Conservation (phyloP, 305 asterid species). For the Striga hermonthica region DNA sequence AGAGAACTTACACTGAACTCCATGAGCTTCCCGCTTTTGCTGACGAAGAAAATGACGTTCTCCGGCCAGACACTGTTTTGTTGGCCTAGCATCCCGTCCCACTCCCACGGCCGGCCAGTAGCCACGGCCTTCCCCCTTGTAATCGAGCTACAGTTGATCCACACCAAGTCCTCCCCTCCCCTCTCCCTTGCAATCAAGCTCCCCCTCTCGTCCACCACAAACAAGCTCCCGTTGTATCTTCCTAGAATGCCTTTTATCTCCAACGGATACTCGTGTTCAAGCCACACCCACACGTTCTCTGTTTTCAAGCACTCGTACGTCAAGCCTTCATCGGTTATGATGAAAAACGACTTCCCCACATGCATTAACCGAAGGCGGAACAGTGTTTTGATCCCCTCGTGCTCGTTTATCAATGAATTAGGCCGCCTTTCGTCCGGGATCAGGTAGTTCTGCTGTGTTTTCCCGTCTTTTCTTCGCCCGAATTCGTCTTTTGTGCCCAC, state of each 20-base stretch:
- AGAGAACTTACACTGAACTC: constrained; percentile 57
- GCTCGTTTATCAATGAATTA: constrained; percentile 35
- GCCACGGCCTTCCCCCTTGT: constrained; percentile 60
- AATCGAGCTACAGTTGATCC: constrained; percentile 83
- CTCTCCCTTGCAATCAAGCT: constrained; percentile 74
- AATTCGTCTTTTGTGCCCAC: constrained; percentile 67
- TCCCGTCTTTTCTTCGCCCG: constrained; percentile 57
- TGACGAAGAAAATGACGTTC: constrained; percentile 66
- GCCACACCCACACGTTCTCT: constrained; percentile 74
- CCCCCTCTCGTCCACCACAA: constrained; percentile 61
- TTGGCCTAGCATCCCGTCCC: constrained; percentile 62
- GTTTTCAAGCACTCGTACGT: constrained; percentile 62
- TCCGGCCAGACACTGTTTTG: constrained; percentile 46
- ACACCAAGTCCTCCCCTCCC: constrained; percentile 47
- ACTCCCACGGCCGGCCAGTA: constrained; percentile 90
- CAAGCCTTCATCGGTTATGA: constrained; percentile 50
- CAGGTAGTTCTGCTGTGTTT: constrained; percentile 52
- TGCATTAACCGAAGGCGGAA: constrained; percentile 74
- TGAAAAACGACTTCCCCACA: constrained; percentile 61
- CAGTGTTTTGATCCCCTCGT: constrained; percentile 27
- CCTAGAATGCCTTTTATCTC: constrained; percentile 63
- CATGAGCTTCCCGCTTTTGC: constrained; percentile 63
- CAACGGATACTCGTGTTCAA: constrained; percentile 61
- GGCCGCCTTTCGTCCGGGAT: constrained; percentile 33
- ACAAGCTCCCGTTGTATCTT: constrained; percentile 75